phyloP scores from a whole-genome alignment of 1,284 basidiomycete species.

The Vanrija sp. region DNA sequence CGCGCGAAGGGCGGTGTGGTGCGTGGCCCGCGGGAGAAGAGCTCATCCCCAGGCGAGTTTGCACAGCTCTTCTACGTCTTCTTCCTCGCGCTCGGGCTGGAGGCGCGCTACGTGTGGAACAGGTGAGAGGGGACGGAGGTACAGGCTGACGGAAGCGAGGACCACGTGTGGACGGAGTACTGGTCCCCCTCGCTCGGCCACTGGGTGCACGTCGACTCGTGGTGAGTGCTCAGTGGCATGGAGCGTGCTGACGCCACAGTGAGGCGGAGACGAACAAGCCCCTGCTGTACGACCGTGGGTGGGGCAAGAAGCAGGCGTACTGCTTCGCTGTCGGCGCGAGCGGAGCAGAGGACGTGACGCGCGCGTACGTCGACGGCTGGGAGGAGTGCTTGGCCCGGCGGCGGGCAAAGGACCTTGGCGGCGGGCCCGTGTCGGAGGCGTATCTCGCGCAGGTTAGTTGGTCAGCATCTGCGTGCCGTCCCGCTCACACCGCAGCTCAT shows the following conservation, averaged over 20 bases:
- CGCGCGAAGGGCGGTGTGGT: constrained; percentile 51
- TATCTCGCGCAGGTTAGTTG: constrained; percentile 37
- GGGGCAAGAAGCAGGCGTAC: constrained; percentile 54
- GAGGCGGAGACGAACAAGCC: constrained; percentile 50
- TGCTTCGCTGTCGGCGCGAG: constrained; percentile 48
- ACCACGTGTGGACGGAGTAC: constrained; percentile 55
- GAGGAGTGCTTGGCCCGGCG: constrained; percentile 25
- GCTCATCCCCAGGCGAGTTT: constrained; percentile 38
- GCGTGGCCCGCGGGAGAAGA: not conserved
- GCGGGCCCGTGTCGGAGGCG: constrained; percentile 30
- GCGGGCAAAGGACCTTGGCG: constrained; percentile 12
- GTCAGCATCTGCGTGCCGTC: no score
- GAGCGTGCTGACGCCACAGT: constrained; percentile 13
- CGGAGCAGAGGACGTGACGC: constrained; percentile 51
- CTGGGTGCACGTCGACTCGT: constrained; percentile 54
- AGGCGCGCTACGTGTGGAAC: constrained; percentile 50
- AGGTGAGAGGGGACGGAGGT: constrained; percentile 11
- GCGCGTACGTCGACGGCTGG: constrained; percentile 49
- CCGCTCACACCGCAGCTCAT: constrained; percentile 21
- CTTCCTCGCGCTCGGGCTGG: constrained; percentile 46
- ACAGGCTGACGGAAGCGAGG: constrained; percentile 40
- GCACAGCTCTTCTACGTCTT: constrained; percentile 53
- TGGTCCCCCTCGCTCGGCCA: constrained; percentile 37
- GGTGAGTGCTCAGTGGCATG: constrained; percentile 13
- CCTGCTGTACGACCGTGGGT: constrained; percentile 51